Percentiles rank a stretch among this genome's conserved stretches.
Evolutionary conservation across 2,329 filamentous ascomycete species (phyloP).

Genomic region (Pseudogymnoascus sp.): DNA sequence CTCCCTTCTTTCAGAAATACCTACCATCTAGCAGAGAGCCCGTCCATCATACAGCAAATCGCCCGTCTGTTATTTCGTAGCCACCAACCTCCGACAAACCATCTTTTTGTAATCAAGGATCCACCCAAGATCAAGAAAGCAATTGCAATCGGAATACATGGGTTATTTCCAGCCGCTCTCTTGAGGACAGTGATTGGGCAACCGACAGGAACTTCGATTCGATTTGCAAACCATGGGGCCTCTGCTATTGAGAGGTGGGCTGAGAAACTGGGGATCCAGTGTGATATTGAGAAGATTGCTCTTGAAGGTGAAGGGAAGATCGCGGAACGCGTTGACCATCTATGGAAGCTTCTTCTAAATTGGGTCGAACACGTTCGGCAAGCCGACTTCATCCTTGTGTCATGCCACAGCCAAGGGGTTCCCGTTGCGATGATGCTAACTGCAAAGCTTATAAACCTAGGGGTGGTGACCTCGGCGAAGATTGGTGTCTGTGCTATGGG

Average conservation of each 20-base stretch:
- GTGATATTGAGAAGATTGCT: constrained; percentile 85
- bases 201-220: constrained; percentile 88
- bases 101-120: constrained; percentile 64
- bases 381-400: constrained; percentile 85
- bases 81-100: constrained; percentile 49
- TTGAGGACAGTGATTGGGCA: constrained; percentile 88
- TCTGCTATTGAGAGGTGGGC: constrained; percentile 79
- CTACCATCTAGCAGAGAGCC: constrained; percentile 57
- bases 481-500: constrained; percentile 79
- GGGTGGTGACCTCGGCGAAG: constrained; percentile 65
- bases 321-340: constrained; percentile 74
- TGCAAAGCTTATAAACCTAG: constrained; percentile 84
- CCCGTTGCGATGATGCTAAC: constrained; percentile 88
- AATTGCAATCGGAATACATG: constrained; percentile 88
- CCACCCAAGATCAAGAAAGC: constrained; percentile 71
- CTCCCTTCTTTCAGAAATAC: constrained; percentile 62
- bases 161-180: constrained; percentile 80
- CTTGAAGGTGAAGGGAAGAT: constrained; percentile 94
- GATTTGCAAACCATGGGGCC: constrained; percentile 82
- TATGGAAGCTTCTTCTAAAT: constrained; percentile 91
- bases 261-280: constrained; percentile 59
- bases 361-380: constrained; percentile 85
- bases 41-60: constrained; percentile 62
- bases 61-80: constrained; percentile 47
- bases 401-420: constrained; percentile 91